Evolutionary conservation across 2,329 filamentous ascomycete genomes (phyloP).

Genomic region (Xylaria sp.): DNA sequence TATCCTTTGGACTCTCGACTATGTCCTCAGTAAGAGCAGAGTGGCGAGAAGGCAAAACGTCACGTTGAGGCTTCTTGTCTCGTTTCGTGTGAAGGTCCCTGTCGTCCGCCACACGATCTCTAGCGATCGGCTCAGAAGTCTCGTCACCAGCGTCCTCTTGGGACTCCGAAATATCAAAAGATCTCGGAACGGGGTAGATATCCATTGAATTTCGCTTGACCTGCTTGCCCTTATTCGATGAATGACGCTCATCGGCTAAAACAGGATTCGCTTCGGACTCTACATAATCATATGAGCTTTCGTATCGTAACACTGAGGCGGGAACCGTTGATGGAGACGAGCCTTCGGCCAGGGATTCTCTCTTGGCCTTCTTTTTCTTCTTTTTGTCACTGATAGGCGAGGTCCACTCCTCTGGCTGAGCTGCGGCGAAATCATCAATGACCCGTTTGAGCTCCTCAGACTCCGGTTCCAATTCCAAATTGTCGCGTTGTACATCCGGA

Average conservation of each 20-base stretch:
- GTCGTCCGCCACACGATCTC: slow-evolving; percentile 44
- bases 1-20: slow-evolving; percentile 55
- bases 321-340: slow-evolving; percentile 26
- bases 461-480: not conserved
- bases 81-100: slow-evolving; percentile 47
- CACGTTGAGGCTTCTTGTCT: slow-evolving; percentile 48
- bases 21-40: slow-evolving; percentile 48
- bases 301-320: slow-evolving; percentile 26
- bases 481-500: slow-evolving; percentile 7
- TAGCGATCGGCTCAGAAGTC: slow-evolving; percentile 37
- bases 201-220: slow-evolving; percentile 41
- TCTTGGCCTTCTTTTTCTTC: slow-evolving; percentile 54
- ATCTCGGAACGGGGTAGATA: slow-evolving; percentile 21
- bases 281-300: slow-evolving; percentile 44
- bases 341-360: slow-evolving; percentile 39
- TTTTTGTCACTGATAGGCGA: slow-evolving; percentile 56
- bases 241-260: slow-evolving; percentile 45
- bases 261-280: slow-evolving; percentile 36
- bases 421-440: slow-evolving; percentile 27
- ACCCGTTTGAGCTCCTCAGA: slow-evolving; percentile 32
- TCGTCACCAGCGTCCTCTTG: slow-evolving; percentile 41
- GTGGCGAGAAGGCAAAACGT: slow-evolving; percentile 47
- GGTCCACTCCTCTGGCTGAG: slow-evolving; percentile 38
- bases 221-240: slow-evolving; percentile 49
- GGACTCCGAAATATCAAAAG: slow-evolving; percentile 30